Evolutionary conservation across 2,329 filamentous ascomycete genomes (phyloP), one percentile per base, ranked within the genome.

Genomic region (Mycogone perniciosa): DNA sequence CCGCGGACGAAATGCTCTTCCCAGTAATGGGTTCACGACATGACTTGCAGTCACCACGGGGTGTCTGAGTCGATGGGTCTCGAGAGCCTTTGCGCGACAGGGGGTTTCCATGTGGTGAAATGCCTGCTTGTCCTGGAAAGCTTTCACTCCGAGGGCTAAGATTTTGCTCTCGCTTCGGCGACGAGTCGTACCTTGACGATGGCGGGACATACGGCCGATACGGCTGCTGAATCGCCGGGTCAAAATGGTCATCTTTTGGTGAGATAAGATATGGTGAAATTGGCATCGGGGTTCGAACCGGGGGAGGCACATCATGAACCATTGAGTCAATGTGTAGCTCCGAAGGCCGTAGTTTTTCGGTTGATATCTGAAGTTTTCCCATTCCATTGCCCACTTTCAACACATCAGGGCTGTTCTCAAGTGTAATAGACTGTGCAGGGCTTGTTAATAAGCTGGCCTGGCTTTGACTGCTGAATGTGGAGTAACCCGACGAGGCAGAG

Each of bases 1-100:
- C 93, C 1, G 90, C 90, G 10, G 90, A 95, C 33, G 92, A 95
- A 52, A 99, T 84, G 1, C 90, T 96, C 71, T 96, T 97, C 20
- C 90, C 92, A 41, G 82, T 80, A 60, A 99, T 97, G 6, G 78
- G 73, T 42, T 86, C 74, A 4, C 80, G 76, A 67, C 93, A 99
- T 1, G 88, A 88, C 62, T 89, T 88, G 72, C 93, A 99, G 55
- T 81, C 82, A 2, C 89, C 88, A 50, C 88, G 86, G 11, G 78
- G 78, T 1, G 73, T 66, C 8, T 68, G 55, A 20, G 64, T 61
- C 7, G 71, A 65, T 5, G 66, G 64, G 31, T 73, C 70, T 30
- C 71, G 68, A 8, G 69, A 71, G 37, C 68, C 65, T 44, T 65
- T 62, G 26, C 66, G 64, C 48, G 60, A 52, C 1, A 66, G 59